Base-by-base conservation (phyloP, 371 early-diverging fungal species). In the Mortierella sp. region DNA sequence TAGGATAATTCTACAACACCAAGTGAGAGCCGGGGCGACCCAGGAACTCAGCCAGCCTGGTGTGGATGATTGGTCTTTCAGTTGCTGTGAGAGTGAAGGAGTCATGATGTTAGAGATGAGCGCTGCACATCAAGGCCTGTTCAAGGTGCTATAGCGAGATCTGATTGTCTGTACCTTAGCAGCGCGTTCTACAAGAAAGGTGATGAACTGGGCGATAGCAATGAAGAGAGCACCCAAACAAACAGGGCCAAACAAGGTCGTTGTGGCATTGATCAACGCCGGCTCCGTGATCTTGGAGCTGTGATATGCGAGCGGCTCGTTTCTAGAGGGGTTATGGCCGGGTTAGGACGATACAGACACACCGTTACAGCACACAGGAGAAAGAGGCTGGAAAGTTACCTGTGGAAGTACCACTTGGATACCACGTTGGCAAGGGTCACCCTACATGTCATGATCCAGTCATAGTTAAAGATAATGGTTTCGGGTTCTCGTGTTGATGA, bases 361-460 rank as follows among this genome's bases (percentile, higher is more conserved):
- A 37, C 14, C 22, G 40, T 52, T 29, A 19, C 29, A 9, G 31
- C 47, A 51, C n/a, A 13, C 29, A 54, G 19, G 28, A 10, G 2
- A 17, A 45, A 19, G 29, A 2, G 27, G 24, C 25, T 8, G 1
- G 4, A 16, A 19, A 16, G 24, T 57, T 80, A 79, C 81, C 85
- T 71, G 56, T 87, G 87, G 51, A 89, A 89, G 65, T 91, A 94
- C 94, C 94, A 94, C 69, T 91, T 85, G 3, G 92, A 89, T 3
- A 90, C 90, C 7, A 92, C 87, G 1, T 89, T 86, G 2, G 91
- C 85, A 51, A 94, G n/a, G 2, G 60, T 52, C 1, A 60, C 60
- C 31, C 60, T 60, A 60, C 34, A 34, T 34, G 34, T 34, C 10
- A n/a, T 34, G 34, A 34, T 34, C 34, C 34, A 34, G 34, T 34